Evolutionary conservation across 2,329 filamentous ascomycete genomes (phyloP), one percentile per base, ranked within the genome.

Genomic region (Clonostachys solani): DNA sequence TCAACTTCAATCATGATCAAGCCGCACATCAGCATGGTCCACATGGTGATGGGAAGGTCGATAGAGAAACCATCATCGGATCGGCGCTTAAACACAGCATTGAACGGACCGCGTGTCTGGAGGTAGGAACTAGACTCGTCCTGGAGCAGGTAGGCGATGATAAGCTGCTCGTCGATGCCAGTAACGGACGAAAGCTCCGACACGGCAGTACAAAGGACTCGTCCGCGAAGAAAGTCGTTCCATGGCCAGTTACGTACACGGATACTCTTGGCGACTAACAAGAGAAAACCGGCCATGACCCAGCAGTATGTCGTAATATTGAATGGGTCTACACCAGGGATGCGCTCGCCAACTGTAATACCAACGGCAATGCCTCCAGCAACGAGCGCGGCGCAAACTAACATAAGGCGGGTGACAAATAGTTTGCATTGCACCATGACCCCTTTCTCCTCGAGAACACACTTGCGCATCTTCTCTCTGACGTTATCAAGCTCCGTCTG

Each of bases 231-330:
- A 44, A 61, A 60, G 46, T 56, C 53, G 10, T 56, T 49, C 60
- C 60, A 61, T 5, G 57, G 46, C 60, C 60, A 62, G 4, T 57
- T 44, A 4, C 47, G 36, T 4, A 62, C 59, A 7, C 46, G 48
- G 17, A 50, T 19, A 17, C 42, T 53, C 48, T 61, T 61, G 23
- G 48, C 49, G 0, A 60, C 37, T 12, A 62, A 34, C 3, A 61
- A 38, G 40, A 56, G 41, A 42, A 61, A 59, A 2, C 41, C 59
- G 6, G 55, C 54, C 9, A 62, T n/a, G 7, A 57, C 42, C 59
- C 59, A 62, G 17, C 44, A 35, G 44, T 51, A 62, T 9, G 41
- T 48, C n/a, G 57, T 49, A 9, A 61, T 44, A 23, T 56, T 51
- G 51, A 60, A 61, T 1, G 60, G 58, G 37, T 62, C 60, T 3